phyloP scores from a whole-genome alignment of 768 basidiomycete species.

The Tremella yokohamensis region DNA sequence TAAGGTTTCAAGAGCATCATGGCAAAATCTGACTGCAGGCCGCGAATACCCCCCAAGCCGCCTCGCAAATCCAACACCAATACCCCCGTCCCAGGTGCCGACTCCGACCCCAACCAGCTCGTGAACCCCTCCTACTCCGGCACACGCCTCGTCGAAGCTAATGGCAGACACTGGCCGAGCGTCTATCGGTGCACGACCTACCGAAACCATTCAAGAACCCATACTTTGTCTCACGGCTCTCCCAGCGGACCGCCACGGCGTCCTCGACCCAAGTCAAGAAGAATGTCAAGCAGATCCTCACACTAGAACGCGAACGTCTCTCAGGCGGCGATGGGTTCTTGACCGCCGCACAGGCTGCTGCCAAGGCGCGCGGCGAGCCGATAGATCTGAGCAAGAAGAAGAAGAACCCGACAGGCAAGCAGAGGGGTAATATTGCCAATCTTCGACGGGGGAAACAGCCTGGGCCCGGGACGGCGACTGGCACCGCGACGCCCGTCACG shows the following conservation, averaged over 20 bases:
- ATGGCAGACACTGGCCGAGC: slow-evolving; percentile 33
- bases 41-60: neutral
- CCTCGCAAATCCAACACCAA: slow-evolving; percentile 28
- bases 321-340: slow-evolving; percentile 43
- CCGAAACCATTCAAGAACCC: slow-evolving; percentile 39
- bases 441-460: neutral
- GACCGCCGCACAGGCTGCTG: slow-evolving; percentile 27
- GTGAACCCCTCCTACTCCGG: neutral
- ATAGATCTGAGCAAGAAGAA: slow-evolving; percentile 35
- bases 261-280: slow-evolving; percentile 29
- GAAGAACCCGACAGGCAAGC: slow-evolving; percentile 14
- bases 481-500: slow-evolving; percentile 10
- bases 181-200: slow-evolving; percentile 29
- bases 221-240: slow-evolving; percentile 23
- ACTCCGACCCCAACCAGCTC: slow-evolving; percentile 3
- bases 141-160: neutral
- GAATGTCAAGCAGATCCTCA: slow-evolving; percentile 47
- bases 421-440: slow-evolving; percentile 7
- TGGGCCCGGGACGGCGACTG: slow-evolving; percentile 1
- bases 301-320: slow-evolving; percentile 37
- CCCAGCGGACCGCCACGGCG: slow-evolving; percentile 27
- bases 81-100: slow-evolving; percentile 29
- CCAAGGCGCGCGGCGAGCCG: slow-evolving; percentile 33
- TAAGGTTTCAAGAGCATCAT: too few relatives aligned
- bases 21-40: neutral